Percentiles rank a stretch among this genome's conserved stretches.
phyloP scores from a whole-genome alignment of 2,329 filamentous ascomycete species.

The Calonectria henricotiae region DNA sequence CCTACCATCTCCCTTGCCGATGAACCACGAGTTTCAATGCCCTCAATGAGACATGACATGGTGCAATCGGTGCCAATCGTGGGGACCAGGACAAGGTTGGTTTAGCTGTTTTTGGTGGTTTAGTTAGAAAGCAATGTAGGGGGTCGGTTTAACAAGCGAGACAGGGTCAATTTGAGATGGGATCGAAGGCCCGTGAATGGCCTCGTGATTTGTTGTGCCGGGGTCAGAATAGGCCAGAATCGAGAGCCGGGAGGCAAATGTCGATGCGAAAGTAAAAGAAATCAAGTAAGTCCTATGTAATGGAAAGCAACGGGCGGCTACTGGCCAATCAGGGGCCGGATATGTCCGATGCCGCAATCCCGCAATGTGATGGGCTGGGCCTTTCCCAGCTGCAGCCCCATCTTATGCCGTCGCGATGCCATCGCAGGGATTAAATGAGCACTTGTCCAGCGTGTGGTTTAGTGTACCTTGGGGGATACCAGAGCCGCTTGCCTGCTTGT shows the following conservation, averaged over 20 bases:
- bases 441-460: conserved; percentile 11
- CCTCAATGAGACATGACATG: conserved; percentile 39
- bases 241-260: conserved; percentile 36
- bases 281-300: conserved; percentile 55
- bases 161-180: conserved; percentile 40
- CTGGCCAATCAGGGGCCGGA: conserved; percentile 47
- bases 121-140: conserved; percentile 30
- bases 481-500: conserved; percentile 12
- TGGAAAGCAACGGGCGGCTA: conserved; percentile 49
- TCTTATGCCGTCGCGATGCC: conserved; percentile 35
- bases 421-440: conserved; percentile 38
- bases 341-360: conserved; percentile 47
- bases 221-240: conserved; percentile 41
- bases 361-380: conserved; percentile 31
- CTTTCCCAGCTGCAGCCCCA: conserved; percentile 28
- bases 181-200: conserved; percentile 45
- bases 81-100: conserved; percentile 42
- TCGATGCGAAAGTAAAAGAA: conserved; percentile 47
- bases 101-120: conserved; percentile 5
- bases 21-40: conserved; percentile 26
- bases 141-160: conserved; percentile 48
- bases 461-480: conserved; percentile 17
- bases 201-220: conserved; percentile 50
- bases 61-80: conserved; percentile 50
- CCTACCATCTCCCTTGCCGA: conserved; percentile 26